phyloP scores from a whole-genome alignment of 768 basidiomycete species.

The Tricholoma bakamatsutake region DNA sequence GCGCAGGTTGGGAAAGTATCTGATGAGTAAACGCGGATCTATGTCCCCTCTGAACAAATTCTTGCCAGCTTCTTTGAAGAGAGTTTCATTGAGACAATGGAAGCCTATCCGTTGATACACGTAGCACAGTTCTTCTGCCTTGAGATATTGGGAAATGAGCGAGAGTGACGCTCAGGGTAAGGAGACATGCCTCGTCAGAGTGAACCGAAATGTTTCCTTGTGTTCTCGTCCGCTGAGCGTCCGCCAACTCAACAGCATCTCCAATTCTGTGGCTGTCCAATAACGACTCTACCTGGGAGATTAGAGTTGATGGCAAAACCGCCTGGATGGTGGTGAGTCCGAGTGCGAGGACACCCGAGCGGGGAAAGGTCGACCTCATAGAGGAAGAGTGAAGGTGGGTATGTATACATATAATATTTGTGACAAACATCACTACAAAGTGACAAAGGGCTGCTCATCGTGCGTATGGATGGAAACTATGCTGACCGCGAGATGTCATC shows the following conservation, averaged over 20 bases:
- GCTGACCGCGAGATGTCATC: slow-evolving; percentile 47
- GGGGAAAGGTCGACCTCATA: slow-evolving; percentile 45
- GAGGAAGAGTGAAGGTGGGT: not conserved
- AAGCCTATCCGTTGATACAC: slow-evolving; percentile 81
- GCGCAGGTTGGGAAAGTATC: slow-evolving; percentile 74
- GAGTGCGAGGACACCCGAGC: slow-evolving; percentile 63
- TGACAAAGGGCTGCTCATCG: slow-evolving; percentile 34
- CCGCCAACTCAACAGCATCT: slow-evolving; percentile 58
- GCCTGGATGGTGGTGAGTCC: slow-evolving; percentile 56
- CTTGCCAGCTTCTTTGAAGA: slow-evolving; percentile 78
- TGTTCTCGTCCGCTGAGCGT: slow-evolving; percentile 53
- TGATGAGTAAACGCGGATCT: slow-evolving; percentile 79
- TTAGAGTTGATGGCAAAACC: slow-evolving; percentile 64
- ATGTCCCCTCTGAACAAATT: slow-evolving; percentile 73
- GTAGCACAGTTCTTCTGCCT: slow-evolving; percentile 70
- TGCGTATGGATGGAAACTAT: slow-evolving; percentile 62
- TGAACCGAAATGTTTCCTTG: slow-evolving; percentile 47
- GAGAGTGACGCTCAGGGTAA: not conserved
- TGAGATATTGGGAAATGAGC: not conserved
- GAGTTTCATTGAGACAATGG: slow-evolving; percentile 69
- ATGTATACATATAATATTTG: too few species aligned
- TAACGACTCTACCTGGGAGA: slow-evolving; percentile 66
- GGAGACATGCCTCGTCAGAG: slow-evolving; percentile 44
- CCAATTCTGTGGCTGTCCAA: slow-evolving; percentile 58
- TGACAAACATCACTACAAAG: not conserved